Percentiles rank a stretch among this genome's conserved stretches.
phyloP scores from a whole-genome alignment of 139 green algal species.

The Chlamydomonas incerta region DNA sequence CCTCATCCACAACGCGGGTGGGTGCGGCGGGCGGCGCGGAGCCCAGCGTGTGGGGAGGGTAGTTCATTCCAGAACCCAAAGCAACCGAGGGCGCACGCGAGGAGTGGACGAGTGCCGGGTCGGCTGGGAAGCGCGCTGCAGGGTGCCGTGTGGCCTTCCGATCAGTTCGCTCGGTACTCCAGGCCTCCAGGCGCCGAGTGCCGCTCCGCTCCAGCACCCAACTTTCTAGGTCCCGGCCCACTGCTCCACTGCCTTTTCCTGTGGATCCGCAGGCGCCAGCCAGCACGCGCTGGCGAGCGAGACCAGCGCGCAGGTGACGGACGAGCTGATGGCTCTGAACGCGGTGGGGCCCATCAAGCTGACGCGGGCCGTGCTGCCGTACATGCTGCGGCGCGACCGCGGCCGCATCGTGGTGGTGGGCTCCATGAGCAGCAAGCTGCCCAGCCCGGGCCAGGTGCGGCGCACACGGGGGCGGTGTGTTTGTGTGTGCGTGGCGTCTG shows the following conservation, averaged over 20 bases:
- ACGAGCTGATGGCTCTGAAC: constrained; percentile 81
- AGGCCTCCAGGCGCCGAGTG: neutral
- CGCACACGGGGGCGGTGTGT: too few relatives aligned
- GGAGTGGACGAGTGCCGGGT: too few relatives aligned
- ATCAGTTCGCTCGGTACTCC: too few relatives aligned
- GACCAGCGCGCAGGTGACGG: constrained; percentile 66
- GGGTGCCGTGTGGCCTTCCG: too few relatives aligned
- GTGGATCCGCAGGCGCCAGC: constrained; percentile 59
- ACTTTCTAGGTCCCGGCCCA: too few relatives aligned
- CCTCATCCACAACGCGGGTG: constrained; percentile 82
- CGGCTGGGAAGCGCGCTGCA: too few relatives aligned
- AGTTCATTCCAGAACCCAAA: too few relatives aligned
- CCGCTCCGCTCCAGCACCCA: neutral
- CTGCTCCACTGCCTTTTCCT: neutral
- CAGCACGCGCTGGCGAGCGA: constrained; percentile 77
- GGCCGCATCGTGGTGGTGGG: constrained; percentile 80
- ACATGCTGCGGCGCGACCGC: constrained; percentile 62
- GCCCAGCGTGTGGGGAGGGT: too few relatives aligned
- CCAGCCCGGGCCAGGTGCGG: constrained; percentile 65
- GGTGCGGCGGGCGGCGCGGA: neutral
- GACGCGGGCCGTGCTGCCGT: constrained; percentile 75
- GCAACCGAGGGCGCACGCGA: too few relatives aligned
- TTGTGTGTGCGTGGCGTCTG: too few relatives aligned
- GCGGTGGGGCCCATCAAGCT: constrained; percentile 78
- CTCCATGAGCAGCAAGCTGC: constrained; percentile 83